Percentiles rank a stretch among this genome's conserved stretches.
Evolutionary conservation across 139 green algal genomes (phyloP).

Genomic region (Dunaliella primolecta): DNA sequence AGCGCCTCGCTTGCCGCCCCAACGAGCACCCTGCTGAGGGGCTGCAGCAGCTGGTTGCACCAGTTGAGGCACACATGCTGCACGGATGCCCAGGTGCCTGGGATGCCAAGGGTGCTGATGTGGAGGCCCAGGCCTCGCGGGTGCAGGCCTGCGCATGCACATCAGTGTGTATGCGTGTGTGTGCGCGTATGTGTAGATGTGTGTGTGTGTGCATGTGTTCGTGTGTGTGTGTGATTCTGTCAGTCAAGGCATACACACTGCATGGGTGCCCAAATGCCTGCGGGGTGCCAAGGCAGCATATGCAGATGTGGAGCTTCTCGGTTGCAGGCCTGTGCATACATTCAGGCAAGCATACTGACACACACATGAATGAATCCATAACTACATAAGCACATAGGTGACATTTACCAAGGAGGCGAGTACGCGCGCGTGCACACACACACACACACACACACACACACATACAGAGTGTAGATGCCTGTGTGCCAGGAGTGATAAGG

Average conservation of each 20-base stretch:
- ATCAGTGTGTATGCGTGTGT: not conserved
- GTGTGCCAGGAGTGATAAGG: no score
- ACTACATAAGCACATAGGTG: no score
- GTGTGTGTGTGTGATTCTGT: no score
- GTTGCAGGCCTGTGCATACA: not conserved
- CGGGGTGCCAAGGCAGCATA: not conserved
- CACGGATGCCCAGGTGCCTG: not conserved
- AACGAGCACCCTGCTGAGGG: not conserved
- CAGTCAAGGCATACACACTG: not conserved
- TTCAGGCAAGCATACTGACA: no score
- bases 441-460: no score
- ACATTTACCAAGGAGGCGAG: no score
- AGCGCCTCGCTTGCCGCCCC: not conserved
- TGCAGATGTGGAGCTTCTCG: not conserved
- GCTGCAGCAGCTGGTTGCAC: not conserved
- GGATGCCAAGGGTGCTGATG: not conserved
- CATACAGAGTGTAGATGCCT: no score
- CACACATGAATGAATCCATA: no score
- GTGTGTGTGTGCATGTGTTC: no score
- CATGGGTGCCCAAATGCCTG: not conserved
- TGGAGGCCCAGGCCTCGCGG: not conserved
- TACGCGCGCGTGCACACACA: no score
- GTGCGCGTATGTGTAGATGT: not conserved
- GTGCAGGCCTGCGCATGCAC: conserved; percentile 13
- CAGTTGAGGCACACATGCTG: not conserved